phyloP scores from a whole-genome alignment of 345 rosid species.

The Rhodamnia argentea region DNA sequence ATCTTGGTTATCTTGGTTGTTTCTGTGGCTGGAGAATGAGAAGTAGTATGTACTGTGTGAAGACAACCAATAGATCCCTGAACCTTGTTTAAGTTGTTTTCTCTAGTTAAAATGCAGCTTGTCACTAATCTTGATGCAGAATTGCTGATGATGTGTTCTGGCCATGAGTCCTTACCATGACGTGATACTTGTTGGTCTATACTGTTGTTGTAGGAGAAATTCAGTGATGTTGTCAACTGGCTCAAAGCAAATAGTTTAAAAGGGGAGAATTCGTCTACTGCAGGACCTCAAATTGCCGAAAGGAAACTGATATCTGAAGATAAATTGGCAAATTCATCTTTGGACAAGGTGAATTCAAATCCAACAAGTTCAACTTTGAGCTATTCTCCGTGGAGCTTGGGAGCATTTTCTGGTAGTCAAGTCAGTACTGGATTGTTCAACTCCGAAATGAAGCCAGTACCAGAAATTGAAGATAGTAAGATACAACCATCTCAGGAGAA shows the following conservation, averaged over 20 bases:
- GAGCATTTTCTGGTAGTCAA: slow-evolving; percentile 17
- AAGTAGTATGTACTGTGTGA: background rate
- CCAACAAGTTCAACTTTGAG: slow-evolving; percentile 9
- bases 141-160: background rate
- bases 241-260: slow-evolving; percentile 53
- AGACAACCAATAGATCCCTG: background rate
- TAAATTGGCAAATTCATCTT: slow-evolving; percentile 21
- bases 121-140: background rate
- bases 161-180: background rate
- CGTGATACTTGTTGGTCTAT: background rate
- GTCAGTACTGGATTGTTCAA: background rate
- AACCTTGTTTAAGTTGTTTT: background rate
- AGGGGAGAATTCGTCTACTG: slow-evolving; percentile 28
- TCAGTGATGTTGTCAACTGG: slow-evolving; percentile 85
- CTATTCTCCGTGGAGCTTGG: slow-evolving; percentile 30
- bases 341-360: slow-evolving; percentile 21
- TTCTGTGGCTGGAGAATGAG: background rate
- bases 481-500: slow-evolving; percentile 1
- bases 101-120: background rate
- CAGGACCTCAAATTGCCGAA: slow-evolving; percentile 28
- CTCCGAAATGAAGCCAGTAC: background rate
- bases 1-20: background rate
- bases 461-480: background rate
- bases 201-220: slow-evolving; percentile 48
- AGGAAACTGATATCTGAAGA: slow-evolving; percentile 29